Evolutionary conservation across 1,284 basidiomycete species (phyloP).

Genomic region (Spongispora temasekensis): DNA sequence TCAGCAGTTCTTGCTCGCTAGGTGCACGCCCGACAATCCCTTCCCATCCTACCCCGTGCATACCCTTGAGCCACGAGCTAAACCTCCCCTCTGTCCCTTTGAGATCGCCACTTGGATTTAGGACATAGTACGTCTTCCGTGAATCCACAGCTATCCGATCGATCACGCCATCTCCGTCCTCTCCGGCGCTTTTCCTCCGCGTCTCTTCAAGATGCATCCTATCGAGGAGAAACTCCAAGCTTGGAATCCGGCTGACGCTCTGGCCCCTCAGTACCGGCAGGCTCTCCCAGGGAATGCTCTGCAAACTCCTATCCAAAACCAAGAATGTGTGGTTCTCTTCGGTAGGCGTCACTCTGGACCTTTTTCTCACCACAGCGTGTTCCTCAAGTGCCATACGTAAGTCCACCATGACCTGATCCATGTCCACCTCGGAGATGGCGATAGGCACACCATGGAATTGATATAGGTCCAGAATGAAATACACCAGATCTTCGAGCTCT

Average conservation of each 20-base stretch:
- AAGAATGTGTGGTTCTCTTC: slow-evolving; percentile 81
- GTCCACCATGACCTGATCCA: slow-evolving; percentile 83
- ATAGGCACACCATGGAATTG: slow-evolving; percentile 91
- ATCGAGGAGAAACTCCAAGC: slow-evolving; percentile 85
- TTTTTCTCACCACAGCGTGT: slow-evolving; percentile 48
- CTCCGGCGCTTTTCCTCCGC: slow-evolving; percentile 28
- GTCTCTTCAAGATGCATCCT: slow-evolving; percentile 64
- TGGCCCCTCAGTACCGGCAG: slow-evolving; percentile 83
- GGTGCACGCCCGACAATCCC: slow-evolving; percentile 79
- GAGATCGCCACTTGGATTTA: slow-evolving; percentile 94
- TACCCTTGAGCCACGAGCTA: slow-evolving; percentile 69
- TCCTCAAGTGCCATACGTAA: slow-evolving; percentile 72
- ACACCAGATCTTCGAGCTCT: slow-evolving; percentile 93
- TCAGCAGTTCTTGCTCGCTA: slow-evolving; percentile 78
- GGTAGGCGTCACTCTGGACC: slow-evolving; percentile 27
- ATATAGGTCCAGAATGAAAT: slow-evolving; percentile 92
- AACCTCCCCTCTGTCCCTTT: slow-evolving; percentile 84
- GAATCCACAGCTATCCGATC: slow-evolving; percentile 64
- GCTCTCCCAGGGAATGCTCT: slow-evolving; percentile 95
- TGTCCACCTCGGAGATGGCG: slow-evolving; percentile 90
- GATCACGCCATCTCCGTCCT: slow-evolving; percentile 23
- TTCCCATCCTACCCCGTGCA: slow-evolving; percentile 77
- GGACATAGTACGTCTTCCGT: slow-evolving; percentile 76
- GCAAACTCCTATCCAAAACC: slow-evolving; percentile 88
- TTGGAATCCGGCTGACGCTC: slow-evolving; percentile 90